phyloP scores from a whole-genome alignment of 441 rosid species.

The Brassica hybrid region DNA sequence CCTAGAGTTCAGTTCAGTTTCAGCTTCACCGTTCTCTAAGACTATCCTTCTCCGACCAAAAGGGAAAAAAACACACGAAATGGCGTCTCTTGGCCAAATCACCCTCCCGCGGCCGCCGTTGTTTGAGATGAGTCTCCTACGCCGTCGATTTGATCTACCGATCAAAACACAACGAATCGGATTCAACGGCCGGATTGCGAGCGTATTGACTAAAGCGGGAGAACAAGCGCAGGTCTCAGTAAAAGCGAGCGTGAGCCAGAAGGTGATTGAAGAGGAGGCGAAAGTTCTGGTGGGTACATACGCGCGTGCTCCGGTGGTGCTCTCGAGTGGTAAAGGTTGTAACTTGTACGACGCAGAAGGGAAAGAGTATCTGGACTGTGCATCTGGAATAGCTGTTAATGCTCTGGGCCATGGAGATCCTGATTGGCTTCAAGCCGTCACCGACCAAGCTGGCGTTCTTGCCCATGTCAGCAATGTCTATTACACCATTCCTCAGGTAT shows the following conservation, averaged over 20 bases:
- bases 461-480: conserved; percentile 63
- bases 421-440: conserved; percentile 60
- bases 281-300: conserved; percentile 73
- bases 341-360: conserved; percentile 78
- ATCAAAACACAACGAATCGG: conserved; percentile 19
- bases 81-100: conserved; percentile 39
- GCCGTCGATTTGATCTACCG: conserved; percentile 25
- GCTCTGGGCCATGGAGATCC: conserved; percentile 74
- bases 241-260: conserved; percentile 42
- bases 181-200: conserved; percentile 16
- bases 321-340: conserved; percentile 70
- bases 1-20: conserved; percentile 9
- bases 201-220: conserved; percentile 33
- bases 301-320: conserved; percentile 74
- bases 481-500: conserved; percentile 62
- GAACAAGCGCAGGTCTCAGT: conserved; percentile 1
- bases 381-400: conserved; percentile 83
- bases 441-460: conserved; percentile 55
- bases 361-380: conserved; percentile 74
- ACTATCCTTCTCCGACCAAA: background rate
- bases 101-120: conserved; percentile 25
- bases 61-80: background rate
- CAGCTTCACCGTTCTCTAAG: background rate
- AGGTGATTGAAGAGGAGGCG: conserved; percentile 54
- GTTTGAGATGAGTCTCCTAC: background rate